Evolutionary conservation across 371 early-diverging fungal species (phyloP).

Genomic region (Entomophthora muscae): DNA sequence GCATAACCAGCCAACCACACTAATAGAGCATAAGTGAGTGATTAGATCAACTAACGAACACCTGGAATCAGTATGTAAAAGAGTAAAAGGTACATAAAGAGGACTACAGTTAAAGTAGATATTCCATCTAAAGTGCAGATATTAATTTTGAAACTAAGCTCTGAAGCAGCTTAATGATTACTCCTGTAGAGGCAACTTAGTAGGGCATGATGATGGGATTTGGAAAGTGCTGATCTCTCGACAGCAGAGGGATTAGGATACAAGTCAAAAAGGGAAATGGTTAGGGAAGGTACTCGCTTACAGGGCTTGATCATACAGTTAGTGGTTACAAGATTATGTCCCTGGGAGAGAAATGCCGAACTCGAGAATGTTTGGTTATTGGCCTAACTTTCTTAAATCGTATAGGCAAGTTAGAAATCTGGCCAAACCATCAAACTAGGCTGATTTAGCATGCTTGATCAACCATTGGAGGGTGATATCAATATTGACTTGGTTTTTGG

Average conservation of each 20-base stretch:
- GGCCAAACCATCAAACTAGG: background rate
- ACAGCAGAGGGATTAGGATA: background rate
- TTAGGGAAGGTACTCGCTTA: background rate
- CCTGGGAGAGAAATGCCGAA: background rate
- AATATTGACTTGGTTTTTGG: slow-evolving; percentile 94
- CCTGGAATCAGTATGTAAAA: too few relatives aligned
- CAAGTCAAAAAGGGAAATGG: background rate
- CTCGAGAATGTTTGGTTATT: background rate
- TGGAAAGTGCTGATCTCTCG: background rate
- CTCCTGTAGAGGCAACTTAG: background rate
- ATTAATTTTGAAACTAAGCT: background rate
- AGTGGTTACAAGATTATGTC: background rate
- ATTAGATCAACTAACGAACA: too few relatives aligned
- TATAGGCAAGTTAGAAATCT: background rate
- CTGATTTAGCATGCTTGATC: slow-evolving; percentile 31
- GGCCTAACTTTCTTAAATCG: background rate
- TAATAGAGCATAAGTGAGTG: too few relatives aligned
- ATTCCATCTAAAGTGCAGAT: background rate
- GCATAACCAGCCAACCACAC: too few relatives aligned
- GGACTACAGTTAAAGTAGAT: too few relatives aligned
- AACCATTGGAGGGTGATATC: slow-evolving; percentile 95
- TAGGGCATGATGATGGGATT: background rate
- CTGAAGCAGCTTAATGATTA: background rate
- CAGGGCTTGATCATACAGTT: background rate
- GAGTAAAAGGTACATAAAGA: too few relatives aligned